Base-by-base conservation (phyloP, 192 early-diverging fungal genomes). In the Podila epicladia region DNA sequence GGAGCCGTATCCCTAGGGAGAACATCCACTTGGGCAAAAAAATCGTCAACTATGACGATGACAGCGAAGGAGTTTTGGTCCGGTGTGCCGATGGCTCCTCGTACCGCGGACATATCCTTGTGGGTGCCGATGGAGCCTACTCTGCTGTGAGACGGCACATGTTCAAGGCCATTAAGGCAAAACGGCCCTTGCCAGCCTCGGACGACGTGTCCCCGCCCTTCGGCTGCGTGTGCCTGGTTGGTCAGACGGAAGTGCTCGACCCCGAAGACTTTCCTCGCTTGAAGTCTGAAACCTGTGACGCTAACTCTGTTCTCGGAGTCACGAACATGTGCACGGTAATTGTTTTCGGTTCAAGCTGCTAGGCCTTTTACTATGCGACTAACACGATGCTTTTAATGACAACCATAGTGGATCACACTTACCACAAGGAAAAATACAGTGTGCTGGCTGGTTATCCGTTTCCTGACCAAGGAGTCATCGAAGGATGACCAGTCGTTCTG, bases 21-120 rank as follows among this genome's bases (percentile, higher is more conserved):
- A 74, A 74, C 48, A 48, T 68, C n/a, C 50, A 57, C 9, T 20
- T 74, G 15, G 65, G 59, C n/a, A 67, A 74, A 11, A 58, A 59
- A 2, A 65, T 68, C 9, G 17, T 74, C 5, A 37, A 58, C 13
- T 63, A 63, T 8, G 20, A 31, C 9, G 49, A 74, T 19, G 20
- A 55, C 33, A 35, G 32, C 0, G 49, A 53, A 0, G 38, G 58
- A 0, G 51, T 67, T 26, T 31, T 5, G 32, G 32, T 67, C 20
- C 48, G 20, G 6, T 55, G 17, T 7, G 49, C 49, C 28, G 53
- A 38, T n/a, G 22, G 35, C n/a, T 9, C 50, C 29, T 29, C 24
- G 20, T 67, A 35, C 13, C 48, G 35, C 11, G 65, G 65, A 12
- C 32, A 67, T 37, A 67, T 67, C 31, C 8, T 67, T 26, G 65